Evolutionary conservation across 495 filamentous ascomycete genomes (phyloP).

Genomic region (Penicillium odoratum): DNA sequence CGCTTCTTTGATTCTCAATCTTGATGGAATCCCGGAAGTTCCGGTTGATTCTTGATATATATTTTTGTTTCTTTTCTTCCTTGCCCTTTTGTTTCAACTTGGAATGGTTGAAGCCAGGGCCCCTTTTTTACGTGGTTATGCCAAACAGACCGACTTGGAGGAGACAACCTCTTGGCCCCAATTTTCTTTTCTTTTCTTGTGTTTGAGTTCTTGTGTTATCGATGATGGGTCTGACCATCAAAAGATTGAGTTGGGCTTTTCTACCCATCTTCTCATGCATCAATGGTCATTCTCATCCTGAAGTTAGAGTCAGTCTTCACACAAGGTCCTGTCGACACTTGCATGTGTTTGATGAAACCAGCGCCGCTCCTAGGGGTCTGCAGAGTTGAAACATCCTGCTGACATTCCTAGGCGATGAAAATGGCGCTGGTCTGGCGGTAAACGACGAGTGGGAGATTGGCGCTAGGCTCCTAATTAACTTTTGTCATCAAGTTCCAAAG

Average conservation of each 20-base stretch:
- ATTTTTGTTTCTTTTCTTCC: conserved; percentile 25
- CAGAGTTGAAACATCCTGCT: conserved; percentile 31
- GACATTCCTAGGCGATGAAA: not conserved
- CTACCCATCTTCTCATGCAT: conserved; percentile 18
- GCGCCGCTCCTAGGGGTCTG: conserved; percentile 8
- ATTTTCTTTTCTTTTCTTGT: conserved; percentile 22
- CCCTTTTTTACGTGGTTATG: conserved; percentile 44
- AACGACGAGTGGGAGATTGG: conserved; percentile 22
- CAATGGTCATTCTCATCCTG: conserved; percentile 24
- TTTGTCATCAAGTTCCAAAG: conserved; percentile 6
- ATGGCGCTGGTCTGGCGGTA: conserved; percentile 17
- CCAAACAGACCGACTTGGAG: conserved; percentile 42
- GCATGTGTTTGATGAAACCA: conserved; percentile 16
- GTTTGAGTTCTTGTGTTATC: conserved; percentile 29
- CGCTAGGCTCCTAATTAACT: conserved; percentile 25
- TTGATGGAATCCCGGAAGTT: conserved; percentile 21
- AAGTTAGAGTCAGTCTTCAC: conserved; percentile 22
- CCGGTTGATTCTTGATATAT: conserved; percentile 22
- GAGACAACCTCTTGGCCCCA: conserved; percentile 26
- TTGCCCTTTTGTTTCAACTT: conserved; percentile 15
- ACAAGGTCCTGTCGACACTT: conserved; percentile 19
- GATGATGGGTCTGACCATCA: conserved; percentile 10
- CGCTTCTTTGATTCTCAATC: conserved; percentile 16
- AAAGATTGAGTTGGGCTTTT: conserved; percentile 5
- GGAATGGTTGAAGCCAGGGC: conserved; percentile 22